Conservation (phyloP, 1,284 basidiomycete species). For the Moesziomyces aphidis region DNA sequence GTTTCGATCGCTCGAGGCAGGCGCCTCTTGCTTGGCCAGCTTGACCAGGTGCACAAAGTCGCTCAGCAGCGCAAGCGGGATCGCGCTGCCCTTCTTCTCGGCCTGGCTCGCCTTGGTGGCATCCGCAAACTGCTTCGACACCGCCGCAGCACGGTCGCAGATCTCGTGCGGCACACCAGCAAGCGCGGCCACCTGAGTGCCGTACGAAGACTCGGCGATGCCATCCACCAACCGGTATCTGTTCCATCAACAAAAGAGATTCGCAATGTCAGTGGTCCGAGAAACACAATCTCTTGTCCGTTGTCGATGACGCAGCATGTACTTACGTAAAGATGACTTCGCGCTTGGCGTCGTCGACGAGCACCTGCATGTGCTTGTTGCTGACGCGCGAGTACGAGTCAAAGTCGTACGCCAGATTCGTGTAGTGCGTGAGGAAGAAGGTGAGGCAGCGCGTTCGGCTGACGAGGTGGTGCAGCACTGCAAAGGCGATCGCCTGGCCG, state of each 20-base stretch:
- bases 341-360: constrained; percentile 62
- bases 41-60: constrained; percentile 65
- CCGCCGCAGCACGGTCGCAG: constrained; percentile 60
- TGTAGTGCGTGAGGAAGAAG: constrained; percentile 67
- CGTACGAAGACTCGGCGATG: constrained; percentile 89
- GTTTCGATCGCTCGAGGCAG: constrained; percentile 27
- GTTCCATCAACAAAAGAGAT: not conserved
- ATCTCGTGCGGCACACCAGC: constrained; percentile 64
- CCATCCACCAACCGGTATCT: constrained; percentile 65
- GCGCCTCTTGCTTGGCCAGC: constrained; percentile 20
- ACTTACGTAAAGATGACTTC: constrained; percentile 66
- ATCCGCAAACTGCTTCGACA: constrained; percentile 60
- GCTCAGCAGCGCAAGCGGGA: constrained; percentile 57
- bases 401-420: constrained; percentile 61
- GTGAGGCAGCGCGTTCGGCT: constrained; percentile 64
- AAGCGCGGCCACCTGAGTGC: constrained; percentile 65
- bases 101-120: constrained; percentile 54
- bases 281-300: not conserved
- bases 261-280: not conserved
- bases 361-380: constrained; percentile 67
- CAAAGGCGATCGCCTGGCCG: constrained; percentile 66
- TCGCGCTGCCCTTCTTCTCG: constrained; percentile 51
- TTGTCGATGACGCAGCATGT: not conserved
- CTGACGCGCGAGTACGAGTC: constrained; percentile 61
- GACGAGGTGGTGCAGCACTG: constrained; percentile 65